Evolutionary conservation across 192 early-diverging fungal genomes (phyloP), one percentile per base, ranked within the genome.

Genomic region (Jimgerdemannia flammicorona): DNA sequence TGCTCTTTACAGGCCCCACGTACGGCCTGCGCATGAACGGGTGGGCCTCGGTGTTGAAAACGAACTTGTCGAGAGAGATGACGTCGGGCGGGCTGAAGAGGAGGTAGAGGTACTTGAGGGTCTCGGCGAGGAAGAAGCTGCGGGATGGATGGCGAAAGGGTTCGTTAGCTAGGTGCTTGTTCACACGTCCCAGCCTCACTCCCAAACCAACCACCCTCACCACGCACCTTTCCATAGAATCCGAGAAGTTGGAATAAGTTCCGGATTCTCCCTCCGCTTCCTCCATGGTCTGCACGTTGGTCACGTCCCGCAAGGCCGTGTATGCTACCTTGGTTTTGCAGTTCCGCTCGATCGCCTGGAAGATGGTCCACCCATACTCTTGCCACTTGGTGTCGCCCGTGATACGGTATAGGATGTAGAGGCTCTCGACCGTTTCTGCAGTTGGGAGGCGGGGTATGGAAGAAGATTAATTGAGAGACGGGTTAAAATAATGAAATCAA

Each of bases 11-110:
- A 29, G 29, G 29, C 29, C 29, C 29, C 29, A 29, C 29, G 29
- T 29, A 29, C 29, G 49, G 49, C 41, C 63, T 89, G 17, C 91
- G 94, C 41, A 94, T 69, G 18, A 93, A 73, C 29, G 90, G 90
- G 79, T 92, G 92, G 7, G 87, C 91, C 76, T 91, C 92, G 0
- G 92, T 93, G 78, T 91, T 93, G 80, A 92, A 91, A 0, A 92
- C 86, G 70, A 83, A 92, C 18, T 88, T 75, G 44, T 87, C 86
- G 42, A 90, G 72, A 20, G 88, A 85, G 3, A 90, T 72, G 3
- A 83, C 72, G 43, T 89, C 85, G 70, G 87, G 84, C 39, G 84
- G 81, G 40, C 80, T 77, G 70, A 91, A 91, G 11, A 91, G 76
- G 66, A 93, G 82, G 73, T 88, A 92, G 8, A 90, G 74, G 70